Evolutionary conservation across 2,329 filamentous ascomycete genomes (phyloP), one percentile per base, ranked within the genome.

Genomic region (Claviceps spartinae): DNA sequence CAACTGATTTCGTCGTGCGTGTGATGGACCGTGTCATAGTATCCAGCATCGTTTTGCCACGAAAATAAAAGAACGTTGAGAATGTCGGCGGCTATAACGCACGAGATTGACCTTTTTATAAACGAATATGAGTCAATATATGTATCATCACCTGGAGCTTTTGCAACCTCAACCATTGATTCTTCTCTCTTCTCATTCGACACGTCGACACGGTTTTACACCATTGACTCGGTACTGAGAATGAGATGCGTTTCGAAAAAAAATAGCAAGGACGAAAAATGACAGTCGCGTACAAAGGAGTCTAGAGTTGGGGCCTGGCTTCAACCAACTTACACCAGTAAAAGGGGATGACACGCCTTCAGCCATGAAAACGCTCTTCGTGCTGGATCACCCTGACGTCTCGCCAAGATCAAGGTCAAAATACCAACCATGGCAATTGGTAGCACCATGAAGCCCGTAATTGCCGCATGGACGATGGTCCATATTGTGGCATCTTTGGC

Each of bases 391-490:
- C 41, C 13, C 14, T 44, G 50, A 37, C 47, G 47, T 18, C 53
- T 41, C 20, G 48, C 50, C 50, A 54, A 20, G 4, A 52, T 1
- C 30, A 50, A 41, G 36, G 43, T 54, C 20, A 52, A 42, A 11
- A 54, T 14, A 9, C 50, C 53, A 6, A 47, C 38, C 34, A 49
- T 50, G 42, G 44, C 34, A 47, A 52, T 50, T 8, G 53, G 53
- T 34, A 54, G 13, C 9, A 48, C n/a, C 44, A 48, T 47, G 24
- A 54, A 54, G 20, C 53, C 53, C 18, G 53, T 47, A 9, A 52
- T 45, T 41, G 50, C 47, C 2, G 50, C 50, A 30, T 54, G 53
- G 50, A 54, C 50, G 13, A 52, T 52, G 9, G 53, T 54, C 53
- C 53, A 54, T 30, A 50, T 11, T 38, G 48, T 47, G 41, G 16